Conservation (phyloP, 2,329 filamentous ascomycete genomes). For the Fusarium tricinctum region DNA sequence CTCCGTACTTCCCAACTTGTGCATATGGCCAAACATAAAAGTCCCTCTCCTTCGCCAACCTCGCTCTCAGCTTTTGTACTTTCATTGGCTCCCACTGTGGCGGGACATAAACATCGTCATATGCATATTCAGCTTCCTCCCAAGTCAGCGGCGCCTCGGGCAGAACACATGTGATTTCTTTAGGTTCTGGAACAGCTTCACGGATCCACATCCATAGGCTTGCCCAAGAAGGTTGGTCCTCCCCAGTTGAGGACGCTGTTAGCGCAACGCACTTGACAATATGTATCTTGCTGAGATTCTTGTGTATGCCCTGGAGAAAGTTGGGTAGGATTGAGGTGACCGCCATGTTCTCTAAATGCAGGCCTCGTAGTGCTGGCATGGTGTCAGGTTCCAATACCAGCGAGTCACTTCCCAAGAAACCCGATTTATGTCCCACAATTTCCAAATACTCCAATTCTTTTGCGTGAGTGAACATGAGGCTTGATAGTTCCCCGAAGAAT, state of each 20-base stretch:
- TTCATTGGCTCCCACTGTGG: not conserved
- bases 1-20: constrained; percentile 3
- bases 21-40: constrained; percentile 24
- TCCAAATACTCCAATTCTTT: not conserved
- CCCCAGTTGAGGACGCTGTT: rapidly evolving
- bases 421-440: not conserved
- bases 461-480: not conserved
- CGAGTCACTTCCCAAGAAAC: not conserved
- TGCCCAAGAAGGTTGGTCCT: not conserved
- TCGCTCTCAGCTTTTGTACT: not conserved
- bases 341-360: constrained; percentile 15
- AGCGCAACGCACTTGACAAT: constrained; percentile 7
- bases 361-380: not conserved
- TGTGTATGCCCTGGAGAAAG: not conserved
- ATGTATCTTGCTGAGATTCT: not conserved
- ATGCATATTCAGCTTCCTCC: not conserved
- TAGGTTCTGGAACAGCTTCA: not conserved
- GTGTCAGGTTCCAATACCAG: not conserved
- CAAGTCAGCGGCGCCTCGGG: constrained; percentile 1
- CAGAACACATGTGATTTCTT: not conserved
- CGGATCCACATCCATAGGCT: not conserved
- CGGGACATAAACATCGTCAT: not conserved
- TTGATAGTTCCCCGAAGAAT: constrained; percentile 13
- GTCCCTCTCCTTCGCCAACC: not conserved
- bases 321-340: not conserved